Conservation (phyloP, 768 basidiomycete genomes). For the Terana coerulea region DNA sequence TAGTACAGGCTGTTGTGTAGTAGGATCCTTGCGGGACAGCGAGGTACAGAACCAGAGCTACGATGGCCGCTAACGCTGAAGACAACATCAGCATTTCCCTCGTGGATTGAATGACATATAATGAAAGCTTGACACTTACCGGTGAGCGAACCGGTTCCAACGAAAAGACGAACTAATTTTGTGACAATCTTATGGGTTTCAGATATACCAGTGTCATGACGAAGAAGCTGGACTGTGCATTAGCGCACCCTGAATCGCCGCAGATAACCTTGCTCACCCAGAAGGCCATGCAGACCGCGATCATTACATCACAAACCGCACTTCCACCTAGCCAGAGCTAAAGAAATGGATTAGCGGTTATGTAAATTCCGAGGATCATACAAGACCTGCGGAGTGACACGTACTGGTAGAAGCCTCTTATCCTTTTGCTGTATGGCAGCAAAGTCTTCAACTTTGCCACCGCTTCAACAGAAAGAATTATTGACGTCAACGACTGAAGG, state of each 20-base stretch:
- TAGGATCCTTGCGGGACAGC: not conserved
- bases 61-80: not conserved
- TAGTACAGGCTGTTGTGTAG: not conserved
- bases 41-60: constrained; percentile 1
- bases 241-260: no score
- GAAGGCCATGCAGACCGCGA: constrained; percentile 22
- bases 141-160: constrained; percentile 8
- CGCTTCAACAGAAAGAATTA: not conserved
- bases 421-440: not conserved
- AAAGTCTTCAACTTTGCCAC: constrained; percentile 1
- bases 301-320: constrained; percentile 25
- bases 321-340: constrained; percentile 23
- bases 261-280: constrained; percentile 24
- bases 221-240: no score
- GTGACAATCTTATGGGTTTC: not conserved
- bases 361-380: no score
- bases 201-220: not conserved
- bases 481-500: not conserved
- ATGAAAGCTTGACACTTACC: not conserved
- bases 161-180: not conserved
- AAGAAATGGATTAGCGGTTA: no score
- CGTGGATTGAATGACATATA: no score
- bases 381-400: not conserved
- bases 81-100: not conserved
- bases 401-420: not conserved